Evolutionary conservation across 371 early-diverging fungal genomes (phyloP).

Genomic region (Phascolomyces articulosus): DNA sequence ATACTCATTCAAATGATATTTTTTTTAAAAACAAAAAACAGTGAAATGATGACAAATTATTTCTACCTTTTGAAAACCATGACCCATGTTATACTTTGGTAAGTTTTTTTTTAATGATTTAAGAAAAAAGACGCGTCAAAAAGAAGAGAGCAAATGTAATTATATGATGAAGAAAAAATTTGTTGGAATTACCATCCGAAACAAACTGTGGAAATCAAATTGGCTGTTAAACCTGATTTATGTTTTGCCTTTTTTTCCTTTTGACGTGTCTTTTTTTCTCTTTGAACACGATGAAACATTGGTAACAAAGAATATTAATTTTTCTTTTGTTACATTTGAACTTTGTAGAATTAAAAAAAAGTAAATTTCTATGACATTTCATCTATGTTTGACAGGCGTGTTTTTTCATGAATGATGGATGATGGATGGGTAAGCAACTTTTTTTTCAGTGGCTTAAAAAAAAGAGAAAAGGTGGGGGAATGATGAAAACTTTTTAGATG

Average conservation of each 20-base stretch:
- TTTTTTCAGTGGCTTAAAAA: not conserved
- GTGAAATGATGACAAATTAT: not conserved
- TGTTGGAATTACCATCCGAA: constrained; percentile 59
- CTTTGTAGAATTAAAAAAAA: too few species aligned
- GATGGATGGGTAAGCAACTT: not conserved
- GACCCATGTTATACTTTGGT: not conserved
- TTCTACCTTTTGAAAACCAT: not conserved
- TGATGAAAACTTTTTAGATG: constrained; percentile 65
- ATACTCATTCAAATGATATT: too few species aligned
- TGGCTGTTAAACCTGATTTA: constrained; percentile 50
- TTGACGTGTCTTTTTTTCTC: not conserved
- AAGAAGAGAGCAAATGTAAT: not conserved
- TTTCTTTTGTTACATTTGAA: too few species aligned
- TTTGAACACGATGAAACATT: not conserved
- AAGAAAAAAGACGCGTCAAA: constrained; percentile 6
- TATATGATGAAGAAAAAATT: constrained; percentile 43
- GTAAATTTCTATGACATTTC: too few species aligned
- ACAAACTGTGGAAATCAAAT: constrained; percentile 35
- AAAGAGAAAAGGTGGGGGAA: constrained; percentile 10
- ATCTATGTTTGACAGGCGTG: too few species aligned
- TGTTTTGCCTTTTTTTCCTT: not conserved
- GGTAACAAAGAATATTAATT: too few species aligned
- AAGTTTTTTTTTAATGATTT: not conserved
- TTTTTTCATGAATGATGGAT: too few species aligned
- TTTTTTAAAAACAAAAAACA: too few species aligned